Base-by-base conservation (phyloP, 495 filamentous ascomycete species). In the Aspergillus heteromorphus region DNA sequence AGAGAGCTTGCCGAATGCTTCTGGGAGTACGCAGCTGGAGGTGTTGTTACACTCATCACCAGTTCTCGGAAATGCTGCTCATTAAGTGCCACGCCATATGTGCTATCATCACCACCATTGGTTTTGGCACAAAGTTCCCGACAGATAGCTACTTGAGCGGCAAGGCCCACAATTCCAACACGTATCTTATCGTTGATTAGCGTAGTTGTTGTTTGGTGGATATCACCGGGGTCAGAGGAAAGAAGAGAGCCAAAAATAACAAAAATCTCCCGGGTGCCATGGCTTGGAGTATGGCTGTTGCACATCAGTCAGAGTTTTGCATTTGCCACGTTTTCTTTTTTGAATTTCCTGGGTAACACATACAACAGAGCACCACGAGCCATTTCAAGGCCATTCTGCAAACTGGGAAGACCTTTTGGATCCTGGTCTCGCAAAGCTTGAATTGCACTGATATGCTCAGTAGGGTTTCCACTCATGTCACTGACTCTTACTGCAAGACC, bases 311-410 rank as follows among this genome's bases (percentile, higher is more conserved):
- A 71, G 61, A 30, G 49, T 56, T 20, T 2, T 14, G 10, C 9
- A 11, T 36, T 38, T 53, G 34, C 23, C 13, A 19, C n/a, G 40
- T 30, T 2, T 16, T 5, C 27, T 34, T 16, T 20, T 43, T 14
- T 16, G 31, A 23, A 38, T 11, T 14, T 38, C 10, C 11, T 13
- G 17, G 17, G n/a, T 27, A 43, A 47, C 31, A 79, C 81, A 40
- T 73, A 88, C 86, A 86, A 96, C 43, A 98, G 79, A 21, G 87
- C 86, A 49, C 88, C 92, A 45, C 92, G 81, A 48, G 88, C 88
- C 88, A 97, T 93, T 61, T 97, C 91, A 27, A 98, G 77, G 6
- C 92, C 92, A 72, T 98, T 98, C 58, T 98, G 93, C 27, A 98
- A 71, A 68, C 87, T 92, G 5, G 93, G 91, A 47, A 88, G 87